phyloP scores from a whole-genome alignment of 1,284 basidiomycete species.

The Cryptococcus floricola region DNA sequence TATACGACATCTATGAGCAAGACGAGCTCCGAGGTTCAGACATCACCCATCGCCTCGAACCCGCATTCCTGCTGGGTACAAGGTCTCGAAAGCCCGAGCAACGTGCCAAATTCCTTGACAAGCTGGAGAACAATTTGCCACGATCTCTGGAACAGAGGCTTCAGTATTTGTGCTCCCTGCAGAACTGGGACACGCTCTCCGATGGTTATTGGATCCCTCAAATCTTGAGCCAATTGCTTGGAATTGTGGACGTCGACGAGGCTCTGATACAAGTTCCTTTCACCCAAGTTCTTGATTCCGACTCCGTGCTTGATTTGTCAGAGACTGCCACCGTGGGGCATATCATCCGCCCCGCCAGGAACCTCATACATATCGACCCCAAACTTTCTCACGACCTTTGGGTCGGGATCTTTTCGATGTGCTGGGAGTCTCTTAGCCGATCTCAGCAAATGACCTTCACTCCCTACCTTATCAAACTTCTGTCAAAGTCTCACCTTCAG shows the following conservation, averaged over 20 bases:
- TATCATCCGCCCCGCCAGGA: slow-evolving; percentile 72
- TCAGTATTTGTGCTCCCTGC: slow-evolving; percentile 86
- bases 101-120: slow-evolving; percentile 82
- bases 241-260: slow-evolving; percentile 68
- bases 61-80: slow-evolving; percentile 89
- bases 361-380: slow-evolving; percentile 76
- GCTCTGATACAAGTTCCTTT: slow-evolving; percentile 26
- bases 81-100: slow-evolving; percentile 74
- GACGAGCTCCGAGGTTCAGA: slow-evolving; percentile 83
- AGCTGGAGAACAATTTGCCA: slow-evolving; percentile 85
- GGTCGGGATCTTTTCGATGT: slow-evolving; percentile 84
- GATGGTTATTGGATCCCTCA: slow-evolving; percentile 96
- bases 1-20: slow-evolving; percentile 92
- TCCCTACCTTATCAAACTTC: slow-evolving; percentile 80
- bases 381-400: slow-evolving; percentile 77
- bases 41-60: slow-evolving; percentile 87
- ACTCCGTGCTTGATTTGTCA: slow-evolving; percentile 24
- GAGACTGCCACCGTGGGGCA: slow-evolving; percentile 52
- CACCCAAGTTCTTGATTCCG: slow-evolving; percentile 17
- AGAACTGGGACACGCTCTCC: slow-evolving; percentile 91
- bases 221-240: slow-evolving; percentile 83
- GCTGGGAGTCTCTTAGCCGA: slow-evolving; percentile 80
- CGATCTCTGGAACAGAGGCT: slow-evolving; percentile 75
- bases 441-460: slow-evolving; percentile 86
- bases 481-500: slow-evolving; percentile 90